Conservation (phyloP, 2,329 filamentous ascomycete species). For the Penicillium freii region DNA sequence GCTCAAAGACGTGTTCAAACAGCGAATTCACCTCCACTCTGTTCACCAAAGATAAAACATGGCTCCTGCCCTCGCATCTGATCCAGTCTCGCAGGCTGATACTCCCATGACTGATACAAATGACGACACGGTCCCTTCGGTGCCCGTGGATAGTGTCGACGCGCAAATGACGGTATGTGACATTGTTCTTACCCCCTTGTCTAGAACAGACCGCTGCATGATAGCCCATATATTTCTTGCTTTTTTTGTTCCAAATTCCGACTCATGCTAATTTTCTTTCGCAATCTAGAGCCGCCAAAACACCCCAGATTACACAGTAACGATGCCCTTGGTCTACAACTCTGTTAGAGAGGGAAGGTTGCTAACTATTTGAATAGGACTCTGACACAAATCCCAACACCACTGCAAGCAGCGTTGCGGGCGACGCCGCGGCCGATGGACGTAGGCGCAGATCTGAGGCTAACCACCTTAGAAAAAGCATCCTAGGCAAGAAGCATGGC, state of each 20-base stretch:
- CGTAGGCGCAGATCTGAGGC: conserved; percentile 83
- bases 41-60: conserved; percentile 35
- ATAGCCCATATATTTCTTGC: background rate
- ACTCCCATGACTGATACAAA: conserved; percentile 49
- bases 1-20: conserved; percentile 10
- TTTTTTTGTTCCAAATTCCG: background rate
- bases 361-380: conserved; percentile 44
- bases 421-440: conserved; percentile 70
- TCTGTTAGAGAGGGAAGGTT: background rate
- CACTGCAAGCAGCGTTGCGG: conserved; percentile 78
- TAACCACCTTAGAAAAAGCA: conserved; percentile 83
- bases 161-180: conserved; percentile 40
- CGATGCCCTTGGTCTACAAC: conserved; percentile 5
- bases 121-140: conserved; percentile 35
- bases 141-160: conserved; percentile 39
- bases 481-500: conserved; percentile 94
- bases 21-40: conserved; percentile 21
- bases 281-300: conserved; percentile 51
- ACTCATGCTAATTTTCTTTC: conserved; percentile 12
- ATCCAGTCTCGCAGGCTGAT: conserved; percentile 45
- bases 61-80: conserved; percentile 43
- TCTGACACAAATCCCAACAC: conserved; percentile 66
- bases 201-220: too few relatives aligned
- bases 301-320: conserved; percentile 62
- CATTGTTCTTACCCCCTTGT: background rate